These are phyloP conservation scores for Heracleum sosnowskyi DNA, from an alignment of 129 eudicot species.

Conservation along the genomic window DNA sequence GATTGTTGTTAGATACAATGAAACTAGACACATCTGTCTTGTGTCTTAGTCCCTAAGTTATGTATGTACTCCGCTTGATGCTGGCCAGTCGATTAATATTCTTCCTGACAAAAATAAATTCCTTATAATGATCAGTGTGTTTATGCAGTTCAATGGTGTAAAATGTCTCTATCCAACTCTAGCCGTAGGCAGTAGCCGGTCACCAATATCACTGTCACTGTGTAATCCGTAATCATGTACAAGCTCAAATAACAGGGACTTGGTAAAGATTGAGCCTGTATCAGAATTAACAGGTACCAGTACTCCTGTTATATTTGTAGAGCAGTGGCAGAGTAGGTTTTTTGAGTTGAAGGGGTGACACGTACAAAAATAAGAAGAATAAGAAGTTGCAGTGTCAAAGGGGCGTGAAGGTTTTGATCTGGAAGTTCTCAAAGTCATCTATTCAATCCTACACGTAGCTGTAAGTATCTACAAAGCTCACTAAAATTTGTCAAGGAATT, in stretches of 20 bases:
- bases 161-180: background rate
- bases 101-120: background rate
- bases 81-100: background rate
- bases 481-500: background rate
- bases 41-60: background rate
- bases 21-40: background rate
- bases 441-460: background rate
- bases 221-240: background rate
- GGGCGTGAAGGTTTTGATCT: conserved; percentile 1
- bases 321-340: background rate
- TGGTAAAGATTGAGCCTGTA: background rate
- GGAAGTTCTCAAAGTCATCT: background rate
- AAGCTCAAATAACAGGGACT: background rate
- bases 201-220: background rate
- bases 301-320: background rate
- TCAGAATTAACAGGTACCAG: background rate
- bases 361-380: background rate
- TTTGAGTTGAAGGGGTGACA: background rate
- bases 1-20: background rate
- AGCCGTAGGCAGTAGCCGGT: background rate
- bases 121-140: background rate
- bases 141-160: background rate
- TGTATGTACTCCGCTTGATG: background rate
- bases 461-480: background rate
- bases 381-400: background rate